Evolutionary conservation across 345 rosid species (phyloP), one percentile per base, ranked within the genome.

Genomic region (Camelina neglecta): DNA sequence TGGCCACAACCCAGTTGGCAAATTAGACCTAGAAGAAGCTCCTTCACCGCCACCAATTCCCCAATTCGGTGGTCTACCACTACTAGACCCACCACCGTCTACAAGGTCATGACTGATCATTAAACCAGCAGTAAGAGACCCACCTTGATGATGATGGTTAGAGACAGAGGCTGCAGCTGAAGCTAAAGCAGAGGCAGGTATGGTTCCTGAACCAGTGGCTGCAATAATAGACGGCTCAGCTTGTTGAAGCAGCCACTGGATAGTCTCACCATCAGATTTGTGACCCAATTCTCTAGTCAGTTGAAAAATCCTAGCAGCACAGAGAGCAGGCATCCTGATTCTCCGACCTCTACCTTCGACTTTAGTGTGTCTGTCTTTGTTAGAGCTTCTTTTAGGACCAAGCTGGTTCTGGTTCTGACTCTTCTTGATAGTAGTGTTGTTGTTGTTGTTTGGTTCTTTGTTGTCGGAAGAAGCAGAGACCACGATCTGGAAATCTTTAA

Each of bases 251-350:
- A 93, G 79, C 98, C 98, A 93, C 85, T 91, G 98, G 50, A 93
- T 93, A 23, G 98, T 93, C 74, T 93, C 97, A 7, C 98, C 98
- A 72, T 93, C 98, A 4, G 98, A 93, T 86, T 93, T 93, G 68
- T 93, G 96, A 76, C 96, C 98, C 86, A 93, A 84, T 84, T 93
- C 98, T 61, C 98, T 87, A 48, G 98, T 93, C 80, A 93, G 84
- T 63, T 93, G 98, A 58, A 93, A 93, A 75, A 93, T 93, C 88
- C 98, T 86, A 29, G 98, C 97, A 0, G 98, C 98, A 75, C 98
- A 93, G 15, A 93, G 83, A 20, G 98, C 98, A 24, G 98, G 98
- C 98, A 93, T 93, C 93, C 98, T 83, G 61, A 93, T 93, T 71
- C 98, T 85, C 36, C 97, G 80, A 21, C 98, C 98, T 68, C 98